Percentiles rank a stretch among this genome's conserved stretches.
Conservation (phyloP, 176 grass and related monocot species). For the Avena insularis region DNA sequence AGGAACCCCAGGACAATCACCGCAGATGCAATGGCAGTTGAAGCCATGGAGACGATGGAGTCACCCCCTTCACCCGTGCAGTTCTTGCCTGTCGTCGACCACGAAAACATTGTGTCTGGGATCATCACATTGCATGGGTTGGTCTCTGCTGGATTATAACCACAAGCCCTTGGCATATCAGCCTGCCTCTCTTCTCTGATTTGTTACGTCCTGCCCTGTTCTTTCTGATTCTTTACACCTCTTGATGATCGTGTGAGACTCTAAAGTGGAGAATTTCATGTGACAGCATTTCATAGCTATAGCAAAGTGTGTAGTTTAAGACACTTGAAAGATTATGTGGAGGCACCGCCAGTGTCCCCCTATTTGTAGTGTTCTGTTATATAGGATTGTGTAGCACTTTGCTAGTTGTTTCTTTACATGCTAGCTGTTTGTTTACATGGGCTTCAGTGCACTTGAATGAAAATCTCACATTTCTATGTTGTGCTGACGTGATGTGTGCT, state of each 20-base stretch:
- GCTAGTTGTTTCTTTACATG: neutral
- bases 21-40: constrained; percentile 79
- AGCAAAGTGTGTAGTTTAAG: constrained; percentile 10
- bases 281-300: neutral
- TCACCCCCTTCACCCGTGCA: constrained; percentile 87
- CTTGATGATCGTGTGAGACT: constrained; percentile 15
- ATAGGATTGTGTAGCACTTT: neutral
- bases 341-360: neutral
- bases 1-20: constrained; percentile 88
- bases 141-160: constrained; percentile 78
- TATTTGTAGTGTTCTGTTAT: constrained; percentile 32
- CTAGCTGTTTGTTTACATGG: neutral
- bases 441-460: neutral
- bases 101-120: constrained; percentile 67
- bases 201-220: neutral
- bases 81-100: constrained; percentile 85
- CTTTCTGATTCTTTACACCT: constrained; percentile 11
- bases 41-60: constrained; percentile 95
- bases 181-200: neutral
- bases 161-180: neutral
- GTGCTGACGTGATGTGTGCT: neutral
- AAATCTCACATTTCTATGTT: neutral
- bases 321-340: neutral
- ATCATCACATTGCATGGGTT: constrained; percentile 93
- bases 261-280: neutral